Percentiles rank a stretch among this genome's conserved stretches.
Evolutionary conservation across 2,329 filamentous ascomycete genomes (phyloP).

Genomic region (Didymella exigua): DNA sequence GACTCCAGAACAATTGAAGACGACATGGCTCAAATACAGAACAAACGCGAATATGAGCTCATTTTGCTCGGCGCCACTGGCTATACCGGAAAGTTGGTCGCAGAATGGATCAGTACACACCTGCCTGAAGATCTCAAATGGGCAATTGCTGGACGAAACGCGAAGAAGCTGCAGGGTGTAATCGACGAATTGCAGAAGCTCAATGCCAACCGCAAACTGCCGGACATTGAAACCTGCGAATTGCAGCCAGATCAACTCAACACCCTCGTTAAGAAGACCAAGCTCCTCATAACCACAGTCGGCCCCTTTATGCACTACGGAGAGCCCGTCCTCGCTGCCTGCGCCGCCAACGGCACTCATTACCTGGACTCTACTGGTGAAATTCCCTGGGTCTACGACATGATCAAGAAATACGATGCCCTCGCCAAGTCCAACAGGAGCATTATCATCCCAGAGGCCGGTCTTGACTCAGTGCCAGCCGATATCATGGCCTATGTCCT

Average conservation of each 20-base stretch:
- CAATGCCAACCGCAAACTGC: constrained; percentile 70
- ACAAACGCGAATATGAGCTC: constrained; percentile 64
- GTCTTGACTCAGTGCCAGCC: constrained; percentile 66
- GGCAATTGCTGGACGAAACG: constrained; percentile 86
- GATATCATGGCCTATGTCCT: constrained; percentile 63
- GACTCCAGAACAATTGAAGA: constrained; percentile 2
- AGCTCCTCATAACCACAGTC: constrained; percentile 65
- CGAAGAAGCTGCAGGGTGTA: constrained; percentile 72
- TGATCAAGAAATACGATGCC: constrained; percentile 66
- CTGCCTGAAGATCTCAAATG: constrained; percentile 81
- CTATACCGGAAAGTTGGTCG: constrained; percentile 80
- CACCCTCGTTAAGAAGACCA: constrained; percentile 60
- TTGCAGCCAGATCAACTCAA: constrained; percentile 58
- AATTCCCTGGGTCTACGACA: constrained; percentile 66
- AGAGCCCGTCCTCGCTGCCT: constrained; percentile 68
- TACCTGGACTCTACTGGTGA: constrained; percentile 72
- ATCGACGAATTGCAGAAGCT: constrained; percentile 68
- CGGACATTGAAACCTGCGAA: constrained; percentile 48
- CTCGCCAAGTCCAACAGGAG: constrained; percentile 64
- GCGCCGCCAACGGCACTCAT: constrained; percentile 68
- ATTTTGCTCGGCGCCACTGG: constrained; percentile 73
- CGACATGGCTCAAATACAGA: constrained; percentile 30
- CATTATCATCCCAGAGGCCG: constrained; percentile 65
- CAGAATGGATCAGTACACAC: constrained; percentile 73
- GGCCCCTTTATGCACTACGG: constrained; percentile 70